Evolutionary conservation across 768 basidiomycete genomes (phyloP), one percentile per base, ranked within the genome.

Genomic region (Gloeopeniophorella convolvens): DNA sequence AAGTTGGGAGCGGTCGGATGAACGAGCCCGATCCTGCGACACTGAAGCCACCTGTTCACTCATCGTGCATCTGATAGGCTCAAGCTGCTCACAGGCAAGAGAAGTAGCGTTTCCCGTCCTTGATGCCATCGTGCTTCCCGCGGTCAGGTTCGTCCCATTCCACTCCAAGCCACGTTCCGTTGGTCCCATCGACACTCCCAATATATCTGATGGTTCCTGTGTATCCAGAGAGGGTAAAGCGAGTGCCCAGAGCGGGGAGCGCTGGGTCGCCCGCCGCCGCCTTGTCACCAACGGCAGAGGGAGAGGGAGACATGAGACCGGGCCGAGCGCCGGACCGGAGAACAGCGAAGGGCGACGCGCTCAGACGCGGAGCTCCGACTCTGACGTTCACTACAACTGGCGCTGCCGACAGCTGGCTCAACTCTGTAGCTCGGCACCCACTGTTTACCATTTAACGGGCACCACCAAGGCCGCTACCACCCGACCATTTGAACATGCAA

Each of bases 121-220:
- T 88, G 56, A 72, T 63, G 5, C 95, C 95, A 58, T 86, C 80
- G 64, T 97, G 93, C 65, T 87, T 94, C 23, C 95, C 95, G 49
- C 92, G 79, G 7, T 64, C 52, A 16, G 82, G 76, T 60, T 91
- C 83, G 62, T 98, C 95, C 89, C 94, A 98, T 68, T 98, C 95
- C 40, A 97, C 78, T n/a, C 95, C 95, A n/a, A 93, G 73, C 94
- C 94, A 98, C 11, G 66, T 58, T 3, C 87, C 89, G 3, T 67
- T 60, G 0, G 87, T 80, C 12, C 75, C 75, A 15, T 78, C 69
- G 16, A 94, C 80, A 1, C 64, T 55, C 2, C 91, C 91, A 12
- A 76, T 66, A 61, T 77, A 93, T 66, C 68, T 79, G 55, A 95
- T 66, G 4, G 88, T 90, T 2, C 85, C 90, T 36, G 77, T 62